These are phyloP conservation scores for Sphaerostilbella broomeana DNA, from an alignment of 2,329 filamentous ascomycete genomes.

Conservation along the genomic window DNA sequence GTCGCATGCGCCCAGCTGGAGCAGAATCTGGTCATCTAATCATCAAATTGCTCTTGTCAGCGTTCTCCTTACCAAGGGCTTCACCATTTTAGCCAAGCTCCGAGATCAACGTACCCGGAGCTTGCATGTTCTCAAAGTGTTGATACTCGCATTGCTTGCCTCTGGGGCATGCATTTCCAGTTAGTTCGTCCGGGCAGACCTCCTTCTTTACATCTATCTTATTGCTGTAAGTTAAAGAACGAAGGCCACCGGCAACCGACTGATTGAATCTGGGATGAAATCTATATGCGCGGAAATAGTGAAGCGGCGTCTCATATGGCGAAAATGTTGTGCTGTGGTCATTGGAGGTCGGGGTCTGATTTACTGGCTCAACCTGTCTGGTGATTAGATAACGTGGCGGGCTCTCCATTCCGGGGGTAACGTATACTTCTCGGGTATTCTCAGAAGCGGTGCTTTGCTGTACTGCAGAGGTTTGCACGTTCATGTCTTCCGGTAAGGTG, in stretches of 20 bases:
- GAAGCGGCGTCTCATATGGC: constrained; percentile 78
- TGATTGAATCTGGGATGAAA: constrained; percentile 74
- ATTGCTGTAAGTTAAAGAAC: constrained; percentile 90
- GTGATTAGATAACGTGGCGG: constrained; percentile 16
- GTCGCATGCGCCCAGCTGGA: constrained; percentile 62
- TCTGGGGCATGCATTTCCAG: constrained; percentile 61
- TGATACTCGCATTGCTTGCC: constrained; percentile 67
- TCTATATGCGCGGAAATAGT: constrained; percentile 78
- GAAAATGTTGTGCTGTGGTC: constrained; percentile 22
- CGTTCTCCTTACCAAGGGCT: constrained; percentile 33
- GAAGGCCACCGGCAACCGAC: constrained; percentile 67
- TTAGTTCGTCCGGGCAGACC: constrained; percentile 71
- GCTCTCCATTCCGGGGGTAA: constrained; percentile 1
- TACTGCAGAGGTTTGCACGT: constrained; percentile 27
- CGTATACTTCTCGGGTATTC: constrained; percentile 38
- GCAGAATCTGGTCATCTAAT: constrained; percentile 66
- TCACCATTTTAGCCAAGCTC: constrained; percentile 16
- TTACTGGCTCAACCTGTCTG: constrained; percentile 16
- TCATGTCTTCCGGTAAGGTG: constrained; percentile 20
- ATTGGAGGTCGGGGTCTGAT: constrained; percentile 6
- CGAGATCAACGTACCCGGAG: constrained; percentile 30
- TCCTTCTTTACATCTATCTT: constrained; percentile 70
- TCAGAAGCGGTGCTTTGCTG: constrained; percentile 20
- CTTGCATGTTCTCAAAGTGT: constrained; percentile 56
- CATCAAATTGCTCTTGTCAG: constrained; percentile 35